These are phyloP conservation scores for Paramecium tetraurelia DNA, from an alignment of 73 alveolate species.

Conservation along the genomic window DNA sequence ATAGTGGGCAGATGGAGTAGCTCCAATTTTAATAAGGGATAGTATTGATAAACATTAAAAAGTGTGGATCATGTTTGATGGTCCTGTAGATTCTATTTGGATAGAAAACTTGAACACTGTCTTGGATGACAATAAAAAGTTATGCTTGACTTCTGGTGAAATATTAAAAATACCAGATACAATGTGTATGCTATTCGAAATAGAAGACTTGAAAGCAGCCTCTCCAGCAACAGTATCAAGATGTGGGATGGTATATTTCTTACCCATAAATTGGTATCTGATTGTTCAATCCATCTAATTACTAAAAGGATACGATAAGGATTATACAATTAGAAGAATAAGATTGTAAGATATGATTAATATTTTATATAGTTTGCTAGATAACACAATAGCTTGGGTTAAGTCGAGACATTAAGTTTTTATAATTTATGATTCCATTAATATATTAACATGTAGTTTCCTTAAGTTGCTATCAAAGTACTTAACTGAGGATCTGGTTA, in stretches of 20 bases:
- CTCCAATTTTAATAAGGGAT: slow-evolving; percentile 52
- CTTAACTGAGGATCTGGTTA: not conserved
- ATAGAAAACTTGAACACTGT: slow-evolving; percentile 98
- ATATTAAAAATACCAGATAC: slow-evolving; percentile 93
- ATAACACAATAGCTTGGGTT: slow-evolving; percentile 19
- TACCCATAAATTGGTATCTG: slow-evolving; percentile 74
- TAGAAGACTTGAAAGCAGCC: slow-evolving; percentile 95
- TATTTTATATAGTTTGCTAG: not conserved
- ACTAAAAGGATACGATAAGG: not conserved
- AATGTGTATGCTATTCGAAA: slow-evolving; percentile 89
- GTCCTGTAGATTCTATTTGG: slow-evolving; percentile 99
- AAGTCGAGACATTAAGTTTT: not conserved
- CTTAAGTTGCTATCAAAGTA: not conserved
- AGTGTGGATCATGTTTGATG: slow-evolving; percentile 97
- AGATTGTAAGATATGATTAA: slow-evolving; percentile 17
- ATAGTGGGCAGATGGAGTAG: slow-evolving; percentile 78
- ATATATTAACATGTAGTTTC: not conserved
- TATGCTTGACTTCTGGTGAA: slow-evolving; percentile 96
- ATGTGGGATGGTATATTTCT: slow-evolving; percentile 98
- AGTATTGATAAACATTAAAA: slow-evolving; percentile 5
- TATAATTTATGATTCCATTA: not conserved
- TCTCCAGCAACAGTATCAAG: slow-evolving; percentile 99
- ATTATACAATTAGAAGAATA: slow-evolving; percentile 24
- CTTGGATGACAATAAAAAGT: slow-evolving; percentile 89
- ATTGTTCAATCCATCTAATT: not conserved